phyloP scores from a whole-genome alignment of 192 early-diverging fungal species.

The Mortierella hygrophila region DNA sequence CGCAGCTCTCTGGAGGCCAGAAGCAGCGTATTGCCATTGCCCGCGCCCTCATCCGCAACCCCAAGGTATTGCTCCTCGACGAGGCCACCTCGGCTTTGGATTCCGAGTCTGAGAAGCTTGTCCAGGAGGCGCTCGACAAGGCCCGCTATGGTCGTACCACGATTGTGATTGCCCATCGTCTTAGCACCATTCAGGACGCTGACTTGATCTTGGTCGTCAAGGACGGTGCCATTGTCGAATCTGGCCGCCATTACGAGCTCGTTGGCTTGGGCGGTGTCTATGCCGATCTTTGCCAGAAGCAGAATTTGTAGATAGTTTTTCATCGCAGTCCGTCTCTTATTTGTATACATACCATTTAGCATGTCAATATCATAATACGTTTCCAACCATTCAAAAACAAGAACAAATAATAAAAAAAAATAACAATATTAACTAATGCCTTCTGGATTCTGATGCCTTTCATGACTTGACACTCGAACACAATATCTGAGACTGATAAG shows the following conservation, averaged over 20 bases:
- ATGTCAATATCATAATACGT: background rate
- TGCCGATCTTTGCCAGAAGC: slow-evolving; percentile 80
- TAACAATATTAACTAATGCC: background rate
- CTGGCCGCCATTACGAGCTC: slow-evolving; percentile 85
- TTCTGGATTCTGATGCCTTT: too few relatives aligned
- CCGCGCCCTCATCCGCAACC: slow-evolving; percentile 88
- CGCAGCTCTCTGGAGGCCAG: slow-evolving; percentile 75
- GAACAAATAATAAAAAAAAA: background rate
- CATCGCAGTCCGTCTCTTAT: background rate
- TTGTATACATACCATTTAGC: background rate
- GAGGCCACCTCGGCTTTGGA: slow-evolving; percentile 86
- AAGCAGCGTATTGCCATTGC: slow-evolving; percentile 94
- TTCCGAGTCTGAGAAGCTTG: slow-evolving; percentile 76
- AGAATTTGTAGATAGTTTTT: slow-evolving; percentile 50
- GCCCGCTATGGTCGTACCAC: slow-evolving; percentile 79
- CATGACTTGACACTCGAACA: too few relatives aligned
- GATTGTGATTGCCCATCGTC: slow-evolving; percentile 80
- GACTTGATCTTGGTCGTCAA: slow-evolving; percentile 89
- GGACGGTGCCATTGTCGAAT: slow-evolving; percentile 77
- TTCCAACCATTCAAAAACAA: background rate
- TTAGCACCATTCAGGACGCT: slow-evolving; percentile 77
- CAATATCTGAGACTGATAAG: too few relatives aligned
- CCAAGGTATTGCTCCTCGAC: slow-evolving; percentile 87
- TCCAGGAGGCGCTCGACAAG: slow-evolving; percentile 78
- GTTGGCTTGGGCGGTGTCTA: slow-evolving; percentile 73